Evolutionary conservation across 805 yeast species (phyloP).

Genomic region (Kuraishia molischiana): DNA sequence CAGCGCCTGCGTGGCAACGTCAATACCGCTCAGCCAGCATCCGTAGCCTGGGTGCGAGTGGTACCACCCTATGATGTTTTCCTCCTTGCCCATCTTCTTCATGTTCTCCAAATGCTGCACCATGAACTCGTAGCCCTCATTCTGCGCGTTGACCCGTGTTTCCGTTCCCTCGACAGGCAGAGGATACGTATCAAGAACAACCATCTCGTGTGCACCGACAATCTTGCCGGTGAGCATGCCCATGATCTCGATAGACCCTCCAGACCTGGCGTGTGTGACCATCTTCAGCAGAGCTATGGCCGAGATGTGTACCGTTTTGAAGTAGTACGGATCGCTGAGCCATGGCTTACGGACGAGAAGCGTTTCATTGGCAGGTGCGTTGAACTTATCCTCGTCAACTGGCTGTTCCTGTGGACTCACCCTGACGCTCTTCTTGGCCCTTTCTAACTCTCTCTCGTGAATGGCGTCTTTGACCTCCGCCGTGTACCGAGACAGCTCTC

Average conservation of each 20-base stretch:
- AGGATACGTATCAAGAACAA: constrained; percentile 74
- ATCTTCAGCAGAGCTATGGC: constrained; percentile 66
- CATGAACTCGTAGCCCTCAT: constrained; percentile 93
- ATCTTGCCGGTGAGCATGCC: constrained; percentile 87
- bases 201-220: constrained; percentile 37
- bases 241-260: constrained; percentile 89
- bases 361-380: background rate
- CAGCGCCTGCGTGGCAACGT: constrained; percentile 78
- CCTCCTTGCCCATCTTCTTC: constrained; percentile 25
- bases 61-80: constrained; percentile 92
- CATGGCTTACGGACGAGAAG: constrained; percentile 32
- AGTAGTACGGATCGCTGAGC: constrained; percentile 48
- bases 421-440: too few relatives aligned
- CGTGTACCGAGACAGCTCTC: background rate
- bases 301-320: constrained; percentile 54
- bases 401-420: too few relatives aligned
- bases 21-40: constrained; percentile 91
- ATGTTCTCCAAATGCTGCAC: constrained; percentile 55
- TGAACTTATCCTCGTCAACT: background rate
- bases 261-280: constrained; percentile 70
- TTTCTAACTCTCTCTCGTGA: too few relatives aligned
- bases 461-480: background rate
- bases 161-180: constrained; percentile 96
- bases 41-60: constrained; percentile 97
- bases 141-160: constrained; percentile 88